Base-by-base conservation (phyloP, 192 early-diverging fungal genomes). In the Coemansia sp. region DNA sequence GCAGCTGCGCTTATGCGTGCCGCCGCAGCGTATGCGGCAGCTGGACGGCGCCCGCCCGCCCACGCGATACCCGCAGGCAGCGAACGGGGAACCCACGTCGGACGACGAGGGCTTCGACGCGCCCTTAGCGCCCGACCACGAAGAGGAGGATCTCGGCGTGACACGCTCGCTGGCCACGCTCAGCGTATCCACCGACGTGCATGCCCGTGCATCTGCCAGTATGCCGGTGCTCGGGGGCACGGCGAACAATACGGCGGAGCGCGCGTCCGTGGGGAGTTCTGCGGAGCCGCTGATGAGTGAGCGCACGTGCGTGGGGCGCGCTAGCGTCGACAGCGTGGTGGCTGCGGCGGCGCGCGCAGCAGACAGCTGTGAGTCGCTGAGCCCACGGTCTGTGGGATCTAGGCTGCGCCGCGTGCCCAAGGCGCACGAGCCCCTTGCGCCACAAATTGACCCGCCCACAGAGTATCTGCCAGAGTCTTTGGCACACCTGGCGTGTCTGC, bases 321-420 rank as follows among this genome's bases (percentile, higher is more conserved):
- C 37, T 12, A 71, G 69, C 49, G 17, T 66, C 25, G 58, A 67
- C 55, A 71, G 69, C 58, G 44, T 78, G 18, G 74, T 78, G 38
- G 30, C 71, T 53, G 74, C 62, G 2, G 74, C 69, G 15, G 65
- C 62, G 19, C 59, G 54, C 11, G 69, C 75, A 0, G 66, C 69
- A 6, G 62, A 68, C 48, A 78, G 75, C 50, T 24, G 54, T 6
- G 57, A 43, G 12, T 65, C 75, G 21, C 55, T 78, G 39, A 78
- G 69, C 58, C 75, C 69, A 4, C 60, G 71, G 59, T 68, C 66
- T 0, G 65, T 71, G 23, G 74, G 69, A 2, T 78, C 75, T 21
- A 57, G 69, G 0, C 51, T 78, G 33, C 75, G 69, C 13, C 54
- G 75, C 10, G 62, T 78, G 23, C 59, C 75, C 25, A 71, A 78